Base-by-base conservation (phyloP, 495 filamentous ascomycete genomes). In the Neurospora sp. region DNA sequence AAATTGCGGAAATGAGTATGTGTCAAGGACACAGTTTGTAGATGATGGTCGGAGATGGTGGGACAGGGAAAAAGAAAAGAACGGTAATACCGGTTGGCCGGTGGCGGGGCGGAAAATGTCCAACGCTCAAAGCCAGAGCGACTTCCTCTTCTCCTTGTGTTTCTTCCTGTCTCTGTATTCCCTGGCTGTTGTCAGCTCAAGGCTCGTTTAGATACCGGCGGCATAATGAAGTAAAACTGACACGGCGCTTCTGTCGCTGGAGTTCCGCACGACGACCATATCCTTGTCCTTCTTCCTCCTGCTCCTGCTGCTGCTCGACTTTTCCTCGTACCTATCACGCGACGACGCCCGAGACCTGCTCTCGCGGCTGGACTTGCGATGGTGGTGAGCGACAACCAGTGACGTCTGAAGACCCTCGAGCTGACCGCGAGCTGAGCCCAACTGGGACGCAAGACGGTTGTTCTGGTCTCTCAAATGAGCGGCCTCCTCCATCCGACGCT, bases 201-300 rank as follows among this genome's bases (percentile, higher is more conserved):
- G 53, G 53, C 18, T 37, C 53, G 2, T 31, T 76, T 68, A 79
- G 61, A 81, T 76, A 39, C 74, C 74, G 41, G 76, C 73, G 39
- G 76, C 77, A 69, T 78, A 77, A 73, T 80, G 75, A 69, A 79
- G 77, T 77, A 81, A 77, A 70, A 82, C 79, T 73, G 75, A 80
- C 77, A 82, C 69, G 45, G 79, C 79, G 53, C 80, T 77, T 69
- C 78, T 73, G 72, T 82, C 78, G 39, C 39, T 71, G 22, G 79
- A 77, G 71, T 80, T 81, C 68, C 80, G 75, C 71, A 82, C 80
- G 45, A 79, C 78, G 27, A 82, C 73, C 41, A 81, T 71, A 45
- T 80, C 77, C 72, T 78, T 80, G 42, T 80, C 74, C 74, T 77
- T 77, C 69, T 77, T 79, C 70, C 75, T 71, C 42, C 71, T 70